These are phyloP conservation scores for Chlamydomonas sp. DNA, from an alignment of 139 green algal species.

Conservation along the genomic window DNA sequence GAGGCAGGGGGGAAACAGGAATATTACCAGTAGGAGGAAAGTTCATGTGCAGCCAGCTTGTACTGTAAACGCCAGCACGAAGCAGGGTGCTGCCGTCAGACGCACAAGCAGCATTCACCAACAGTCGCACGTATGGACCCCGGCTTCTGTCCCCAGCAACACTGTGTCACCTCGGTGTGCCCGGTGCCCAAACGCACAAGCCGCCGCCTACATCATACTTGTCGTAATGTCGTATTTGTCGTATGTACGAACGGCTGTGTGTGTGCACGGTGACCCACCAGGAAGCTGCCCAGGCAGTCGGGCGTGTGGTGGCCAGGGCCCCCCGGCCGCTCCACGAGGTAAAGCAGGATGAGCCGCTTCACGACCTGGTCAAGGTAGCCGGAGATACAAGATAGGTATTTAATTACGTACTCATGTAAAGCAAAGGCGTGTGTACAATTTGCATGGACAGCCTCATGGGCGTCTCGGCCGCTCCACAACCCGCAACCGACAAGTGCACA, in stretches of 20 bases:
- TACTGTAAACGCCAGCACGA: too few species aligned
- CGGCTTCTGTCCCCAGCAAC: too few species aligned
- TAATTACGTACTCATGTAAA: not conserved
- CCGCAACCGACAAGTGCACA: not conserved
- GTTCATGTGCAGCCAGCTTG: too few species aligned
- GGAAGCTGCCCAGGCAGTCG: constrained; percentile 26
- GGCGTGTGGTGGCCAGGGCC: not conserved
- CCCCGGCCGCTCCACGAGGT: constrained; percentile 9
- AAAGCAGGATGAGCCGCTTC: constrained; percentile 44
- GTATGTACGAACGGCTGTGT: not conserved
- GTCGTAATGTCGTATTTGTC: too few species aligned
- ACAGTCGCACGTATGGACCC: not conserved
- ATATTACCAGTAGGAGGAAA: too few species aligned
- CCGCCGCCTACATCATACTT: not conserved
- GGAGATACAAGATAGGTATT: too few species aligned
- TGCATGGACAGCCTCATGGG: too few species aligned
- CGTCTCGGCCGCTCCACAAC: too few species aligned
- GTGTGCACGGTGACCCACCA: not conserved
- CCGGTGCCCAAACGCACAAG: not conserved
- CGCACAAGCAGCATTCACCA: not conserved
- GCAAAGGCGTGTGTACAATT: not conserved
- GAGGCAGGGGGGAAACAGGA: too few species aligned
- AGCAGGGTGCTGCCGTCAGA: too few species aligned
- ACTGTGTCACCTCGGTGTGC: too few species aligned
- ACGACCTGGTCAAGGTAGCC: not conserved